Conservation (phyloP, 768 basidiomycete genomes). For the Boletus subparvulus region DNA sequence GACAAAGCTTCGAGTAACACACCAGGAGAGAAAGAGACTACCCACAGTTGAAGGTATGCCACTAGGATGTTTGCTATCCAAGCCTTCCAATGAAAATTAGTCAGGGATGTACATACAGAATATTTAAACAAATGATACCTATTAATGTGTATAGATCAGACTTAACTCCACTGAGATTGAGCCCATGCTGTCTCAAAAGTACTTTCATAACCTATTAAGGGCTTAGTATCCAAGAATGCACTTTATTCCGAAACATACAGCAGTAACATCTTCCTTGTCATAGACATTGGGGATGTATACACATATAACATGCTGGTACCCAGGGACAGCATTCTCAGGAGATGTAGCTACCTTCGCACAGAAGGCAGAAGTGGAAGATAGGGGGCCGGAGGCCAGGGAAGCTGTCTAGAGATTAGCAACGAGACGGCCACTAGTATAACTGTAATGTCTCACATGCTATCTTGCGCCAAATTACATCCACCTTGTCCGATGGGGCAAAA, state of each 20-base stretch:
- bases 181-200: conserved; percentile 62
- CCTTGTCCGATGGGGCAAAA: conserved; percentile 59
- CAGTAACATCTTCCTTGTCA: conserved; percentile 56
- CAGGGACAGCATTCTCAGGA: conserved; percentile 44
- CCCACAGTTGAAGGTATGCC: conserved; percentile 69
- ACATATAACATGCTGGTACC: conserved; percentile 66
- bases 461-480: conserved; percentile 61
- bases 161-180: conserved; percentile 68
- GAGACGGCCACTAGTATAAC: not conserved
- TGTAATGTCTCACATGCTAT: conserved; percentile 51
- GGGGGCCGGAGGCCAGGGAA: conserved; percentile 64
- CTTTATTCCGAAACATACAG: conserved; percentile 36
- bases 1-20: conserved; percentile 1
- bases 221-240: not conserved
- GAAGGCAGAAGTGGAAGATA: conserved; percentile 55
- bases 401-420: conserved; percentile 33
- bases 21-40: not conserved
- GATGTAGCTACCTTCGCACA: conserved; percentile 68
- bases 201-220: conserved; percentile 59
- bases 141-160: conserved; percentile 66
- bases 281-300: conserved; percentile 72
- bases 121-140: conserved; percentile 37
- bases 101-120: not conserved
- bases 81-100: conserved; percentile 39
- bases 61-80: conserved; percentile 77